Conservation (phyloP, 352 stramenopile species). For the Phytophthora ohioensis region DNA sequence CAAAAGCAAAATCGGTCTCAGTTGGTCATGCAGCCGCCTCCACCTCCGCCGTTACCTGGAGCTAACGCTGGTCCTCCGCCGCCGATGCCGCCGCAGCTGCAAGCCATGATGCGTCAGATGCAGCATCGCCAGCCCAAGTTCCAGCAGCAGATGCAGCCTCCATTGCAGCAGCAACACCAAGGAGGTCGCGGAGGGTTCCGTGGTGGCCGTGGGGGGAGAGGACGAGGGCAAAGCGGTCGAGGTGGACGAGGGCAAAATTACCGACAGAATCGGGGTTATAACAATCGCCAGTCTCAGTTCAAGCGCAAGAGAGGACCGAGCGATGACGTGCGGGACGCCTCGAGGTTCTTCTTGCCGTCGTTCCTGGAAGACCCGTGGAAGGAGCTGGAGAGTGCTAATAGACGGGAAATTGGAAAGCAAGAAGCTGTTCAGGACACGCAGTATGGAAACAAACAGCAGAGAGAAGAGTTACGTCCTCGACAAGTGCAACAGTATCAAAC, state of each 20-base stretch:
- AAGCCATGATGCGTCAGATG: constrained; percentile 68
- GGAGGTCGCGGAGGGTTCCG: constrained; percentile 27
- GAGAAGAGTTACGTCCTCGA: constrained; percentile 29
- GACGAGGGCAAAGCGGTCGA: constrained; percentile 16
- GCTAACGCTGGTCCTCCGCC: constrained; percentile 9
- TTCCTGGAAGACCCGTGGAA: constrained; percentile 77
- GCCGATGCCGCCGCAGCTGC: constrained; percentile 56
- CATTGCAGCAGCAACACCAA: constrained; percentile 23
- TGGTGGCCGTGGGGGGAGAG: constrained; percentile 30
- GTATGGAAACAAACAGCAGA: constrained; percentile 9
- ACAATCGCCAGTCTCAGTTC: constrained; percentile 26
- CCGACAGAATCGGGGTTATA: constrained; percentile 24
- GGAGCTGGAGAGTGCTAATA: constrained; percentile 32
- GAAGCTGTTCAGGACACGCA: not conserved
- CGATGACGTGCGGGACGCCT: constrained; percentile 50
- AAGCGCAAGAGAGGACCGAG: constrained; percentile 61
- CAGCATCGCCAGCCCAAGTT: constrained; percentile 52
- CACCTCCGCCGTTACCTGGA: constrained; percentile 25
- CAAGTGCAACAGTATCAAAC: constrained; percentile 19
- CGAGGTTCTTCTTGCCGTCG: constrained; percentile 72
- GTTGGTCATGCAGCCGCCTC: constrained; percentile 23
- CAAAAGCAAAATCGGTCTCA: not conserved
- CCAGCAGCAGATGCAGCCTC: constrained; percentile 30
- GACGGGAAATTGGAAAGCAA: not conserved
- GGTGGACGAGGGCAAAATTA: constrained; percentile 32